Conservation (phyloP, 768 basidiomycete species). For the Boletus rufocinnamomeus region DNA sequence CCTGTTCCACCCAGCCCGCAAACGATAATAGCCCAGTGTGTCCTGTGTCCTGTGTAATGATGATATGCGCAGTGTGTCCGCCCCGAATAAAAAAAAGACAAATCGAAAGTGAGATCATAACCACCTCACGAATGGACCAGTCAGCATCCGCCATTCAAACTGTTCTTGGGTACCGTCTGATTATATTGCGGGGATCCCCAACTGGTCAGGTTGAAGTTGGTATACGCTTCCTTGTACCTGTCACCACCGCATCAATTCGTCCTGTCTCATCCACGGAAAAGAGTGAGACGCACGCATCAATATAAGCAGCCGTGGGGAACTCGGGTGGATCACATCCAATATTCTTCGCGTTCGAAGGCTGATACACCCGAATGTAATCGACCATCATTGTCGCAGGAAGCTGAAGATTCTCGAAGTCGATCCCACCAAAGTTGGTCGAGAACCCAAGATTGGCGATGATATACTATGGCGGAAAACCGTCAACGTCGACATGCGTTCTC, state of each 20-base stretch:
- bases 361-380: constrained; percentile 84
- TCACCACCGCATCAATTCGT: not conserved
- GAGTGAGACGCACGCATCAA: constrained; percentile 53
- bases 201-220: constrained; percentile 45
- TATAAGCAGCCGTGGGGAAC: constrained; percentile 78
- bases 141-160: constrained; percentile 34
- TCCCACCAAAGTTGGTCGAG: constrained; percentile 64
- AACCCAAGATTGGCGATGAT: constrained; percentile 73
- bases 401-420: constrained; percentile 56
- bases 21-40: not conserved
- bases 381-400: constrained; percentile 66
- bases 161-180: constrained; percentile 64
- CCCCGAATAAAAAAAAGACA: not conserved
- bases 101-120: constrained; percentile 10
- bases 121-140: not conserved
- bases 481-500: not conserved
- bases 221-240: constrained; percentile 47
- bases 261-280: not conserved
- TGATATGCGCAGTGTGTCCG: not conserved
- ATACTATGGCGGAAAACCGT: constrained; percentile 42
- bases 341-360: constrained; percentile 48
- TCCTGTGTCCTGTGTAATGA: not conserved
- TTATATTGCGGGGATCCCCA: constrained; percentile 45
- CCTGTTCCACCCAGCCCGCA: not conserved
- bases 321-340: constrained; percentile 69